These are phyloP conservation scores for Piper longum DNA, from an alignment of 164 flowering plant genomes.

Conservation along the genomic window DNA sequence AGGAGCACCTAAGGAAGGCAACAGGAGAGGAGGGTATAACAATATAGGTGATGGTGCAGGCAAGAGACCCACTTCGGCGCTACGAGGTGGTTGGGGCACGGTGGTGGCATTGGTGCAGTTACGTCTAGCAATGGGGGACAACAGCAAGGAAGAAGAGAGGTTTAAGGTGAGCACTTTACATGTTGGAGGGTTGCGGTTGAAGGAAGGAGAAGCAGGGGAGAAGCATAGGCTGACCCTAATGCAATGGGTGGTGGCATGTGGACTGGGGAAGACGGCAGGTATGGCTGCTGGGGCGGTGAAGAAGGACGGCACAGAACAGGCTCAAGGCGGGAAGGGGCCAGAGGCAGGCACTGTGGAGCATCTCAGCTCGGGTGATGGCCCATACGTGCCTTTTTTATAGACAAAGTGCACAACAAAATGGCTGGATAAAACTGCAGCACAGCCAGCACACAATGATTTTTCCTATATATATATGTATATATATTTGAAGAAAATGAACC, in stretches of 20 bases:
- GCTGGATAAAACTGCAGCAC: no score
- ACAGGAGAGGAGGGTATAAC: constrained; percentile 14
- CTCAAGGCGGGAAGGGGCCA: constrained; percentile 31
- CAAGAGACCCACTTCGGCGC: constrained; percentile 65
- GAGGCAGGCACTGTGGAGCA: constrained; percentile 75
- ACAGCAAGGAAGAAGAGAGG: constrained; percentile 23
- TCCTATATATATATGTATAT: no score
- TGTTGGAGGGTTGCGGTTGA: constrained; percentile 63
- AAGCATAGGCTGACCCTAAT: constrained; percentile 69
- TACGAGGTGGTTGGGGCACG: constrained; percentile 84
- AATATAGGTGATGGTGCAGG: constrained; percentile 41
- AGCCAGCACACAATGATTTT: no score
- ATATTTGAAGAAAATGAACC: no score
- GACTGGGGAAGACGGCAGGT: constrained; percentile 41
- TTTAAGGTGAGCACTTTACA: constrained; percentile 60
- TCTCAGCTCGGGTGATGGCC: constrained; percentile 70
- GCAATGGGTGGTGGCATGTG: constrained; percentile 83
- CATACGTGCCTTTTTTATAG: no score
- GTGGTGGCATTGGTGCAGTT: constrained; percentile 50
- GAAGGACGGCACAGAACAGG: constrained; percentile 24
- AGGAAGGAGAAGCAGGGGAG: constrained; percentile 38
- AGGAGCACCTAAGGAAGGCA: constrained; percentile 39
- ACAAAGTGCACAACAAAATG: no score
- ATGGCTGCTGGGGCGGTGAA: constrained; percentile 21
- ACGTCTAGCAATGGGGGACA: constrained; percentile 9